Evolutionary conservation across 495 filamentous ascomycete genomes (phyloP), one percentile per base, ranked within the genome.

Genomic region (Bacidia rubella): DNA sequence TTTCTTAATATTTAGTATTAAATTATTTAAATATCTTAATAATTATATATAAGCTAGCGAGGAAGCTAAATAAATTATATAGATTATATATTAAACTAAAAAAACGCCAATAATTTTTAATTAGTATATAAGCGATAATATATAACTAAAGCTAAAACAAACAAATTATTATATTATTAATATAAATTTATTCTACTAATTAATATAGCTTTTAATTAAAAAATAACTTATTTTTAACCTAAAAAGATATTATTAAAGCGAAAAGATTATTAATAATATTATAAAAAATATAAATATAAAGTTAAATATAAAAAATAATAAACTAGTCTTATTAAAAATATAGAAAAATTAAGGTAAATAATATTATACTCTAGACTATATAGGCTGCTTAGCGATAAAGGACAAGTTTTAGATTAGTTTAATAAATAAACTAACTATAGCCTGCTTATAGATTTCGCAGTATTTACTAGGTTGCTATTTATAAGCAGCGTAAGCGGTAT

Each of bases 51-150:
- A n/a, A n/a, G n/a, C n/a, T n/a, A n/a, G n/a, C n/a, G n/a, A n/a
- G n/a, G n/a, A n/a, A n/a, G n/a, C n/a, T n/a, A n/a, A n/a, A n/a
- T n/a, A n/a, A n/a, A n/a, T n/a, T n/a, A n/a, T n/a, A n/a, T n/a
- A n/a, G n/a, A n/a, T n/a, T n/a, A n/a, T n/a, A n/a, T n/a, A n/a
- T n/a, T n/a, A n/a, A n/a, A n/a, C n/a, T n/a, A n/a, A n/a, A n/a
- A n/a, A n/a, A n/a, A n/a, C n/a, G n/a, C n/a, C n/a, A n/a, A n/a
- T n/a, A n/a, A n/a, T n/a, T n/a, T n/a, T n/a, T n/a, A n/a, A n/a
- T n/a, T n/a, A n/a, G n/a, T n/a, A n/a, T n/a, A n/a, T n/a, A n/a
- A 32, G 29, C 15, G 29, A 15, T 53, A 32, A 53, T 49, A 49
- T 24, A 51, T 20, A 46, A 21, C 12, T 47, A 53, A 47, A 46